Base-by-base conservation (phyloP, 441 rosid species). In the Croton setiger region DNA sequence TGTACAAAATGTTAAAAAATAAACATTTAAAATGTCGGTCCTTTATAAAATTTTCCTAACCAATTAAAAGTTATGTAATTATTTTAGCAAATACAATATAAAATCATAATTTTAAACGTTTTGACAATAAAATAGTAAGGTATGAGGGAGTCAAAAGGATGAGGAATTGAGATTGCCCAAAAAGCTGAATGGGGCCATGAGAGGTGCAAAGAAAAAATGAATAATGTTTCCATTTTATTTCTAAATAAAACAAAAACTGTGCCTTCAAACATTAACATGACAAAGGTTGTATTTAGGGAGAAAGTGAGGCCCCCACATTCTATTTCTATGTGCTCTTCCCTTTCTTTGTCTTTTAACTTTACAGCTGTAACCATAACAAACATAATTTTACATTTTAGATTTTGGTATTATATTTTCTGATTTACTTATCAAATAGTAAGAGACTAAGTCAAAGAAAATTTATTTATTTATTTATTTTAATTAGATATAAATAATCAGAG, bases 311-410 rank as follows among this genome's bases (percentile, higher is more conserved):
- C 45, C 70, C 80, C 79, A 56, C 69, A 37, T 9, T 17, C 15
- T 15, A 63, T 2, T 7, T 21, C n/a, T n/a, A n/a, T n/a, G n/a
- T n/a, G 47, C 55, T 59, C 74, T 62, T 58, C 74, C 66, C 73
- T 75, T 71, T 61, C 64, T 17, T 68, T 72, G 64, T 75, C 64
- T 65, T 66, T 67, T 51, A 21, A 59, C 85, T 86, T 84, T 86
- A 86, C 87, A 86, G 90, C 86, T 82, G 85, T 77, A 44, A 1
- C 35, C 74, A 76, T 41, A 57, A 64, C 31, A 73, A 4, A 37
- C 4, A 37, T 37, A 37, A 61, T 12, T 53, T 75, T 77, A 54
- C 68, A 64, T 69, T 52, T 37, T 47, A 31, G 68, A 48, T 74
- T 64, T 58, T 74, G 71, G 53, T 68, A 48, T 67, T 76, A 10